Evolutionary conservation across 2,329 filamentous ascomycete species (phyloP), one percentile per base, ranked within the genome.

Genomic region (Fusarium beomiforme): DNA sequence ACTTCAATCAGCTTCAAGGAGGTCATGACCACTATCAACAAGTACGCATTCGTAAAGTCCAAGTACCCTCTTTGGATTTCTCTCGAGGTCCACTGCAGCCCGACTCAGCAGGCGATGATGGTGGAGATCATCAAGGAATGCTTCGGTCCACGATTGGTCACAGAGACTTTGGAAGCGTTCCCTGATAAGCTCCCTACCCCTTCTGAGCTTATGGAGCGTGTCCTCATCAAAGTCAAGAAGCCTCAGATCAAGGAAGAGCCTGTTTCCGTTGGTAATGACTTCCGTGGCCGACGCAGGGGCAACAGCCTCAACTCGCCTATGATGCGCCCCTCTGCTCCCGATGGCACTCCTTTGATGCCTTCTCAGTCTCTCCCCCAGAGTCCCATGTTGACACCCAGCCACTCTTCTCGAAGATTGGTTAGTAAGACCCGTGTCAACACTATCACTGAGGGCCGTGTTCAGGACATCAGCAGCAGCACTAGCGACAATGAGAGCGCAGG

Each of bases 221-320:
- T 98, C 61, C 85, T 99, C 60, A 91, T 98, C 85, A 99, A 99
- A 81, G 96, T 98, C 69, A 99, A 98, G 82, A 92, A 93, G 72
- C 90, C 93, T 16, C 81, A 83, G 31, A 81, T 78, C 63, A 81
- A 81, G 53, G 81, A 83, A 21, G 85, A 86, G 49, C 74, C 81
- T 41, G 51, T 75, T 47, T 73, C 81, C 36, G 56, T 74, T 3
- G 51, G 70, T 21, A 72, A 74, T 14, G 80, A 83, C 47, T 67
- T 76, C 13, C 75, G 80, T 12, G 85, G 87, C 19, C 85, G 89
- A 42, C 84, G 84, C 59, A 85, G 89, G 26, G 88, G 88, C 51
- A 89, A 87, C 79, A 97, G 95, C 81, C 85, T 97, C 42, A 95
- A 92, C 70, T 95, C 94, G 7, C 77, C 80, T 6, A 64, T 78